Evolutionary conservation across 31 red algal species (phyloP).

Genomic region (Bonnemaisonia californica): DNA sequence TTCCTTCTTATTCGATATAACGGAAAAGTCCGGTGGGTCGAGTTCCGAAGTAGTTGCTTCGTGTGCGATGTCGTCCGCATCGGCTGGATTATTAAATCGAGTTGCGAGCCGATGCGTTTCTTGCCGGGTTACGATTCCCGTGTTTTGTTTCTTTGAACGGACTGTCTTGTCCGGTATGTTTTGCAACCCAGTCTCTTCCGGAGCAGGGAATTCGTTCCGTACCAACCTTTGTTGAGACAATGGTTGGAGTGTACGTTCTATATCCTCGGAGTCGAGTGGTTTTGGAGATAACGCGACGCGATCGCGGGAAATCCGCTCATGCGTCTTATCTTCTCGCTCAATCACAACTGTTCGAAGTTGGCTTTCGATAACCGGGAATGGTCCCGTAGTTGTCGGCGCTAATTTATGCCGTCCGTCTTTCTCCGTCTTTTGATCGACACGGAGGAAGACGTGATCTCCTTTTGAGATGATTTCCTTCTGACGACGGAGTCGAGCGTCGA

Average conservation of each 20-base stretch:
- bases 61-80: too few species aligned
- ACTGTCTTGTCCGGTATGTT: too few species aligned
- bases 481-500: neutral
- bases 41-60: neutral
- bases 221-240: neutral
- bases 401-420: neutral
- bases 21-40: neutral
- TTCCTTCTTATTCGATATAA: neutral
- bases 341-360: neutral
- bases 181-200: too few species aligned
- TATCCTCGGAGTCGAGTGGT: neutral
- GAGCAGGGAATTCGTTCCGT: neutral
- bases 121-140: too few species aligned
- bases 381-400: neutral
- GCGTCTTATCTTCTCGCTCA: neutral
- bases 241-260: neutral
- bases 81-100: too few species aligned
- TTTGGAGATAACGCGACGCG: neutral
- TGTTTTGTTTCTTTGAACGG: too few species aligned
- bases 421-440: neutral
- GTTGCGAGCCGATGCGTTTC: too few species aligned
- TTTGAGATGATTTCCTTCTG: neutral
- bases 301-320: neutral
- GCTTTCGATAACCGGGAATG: neutral
- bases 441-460: conserved; percentile 4